Conservation (phyloP, 2,329 filamentous ascomycete genomes). For the Colletotrichum gigasporum region DNA sequence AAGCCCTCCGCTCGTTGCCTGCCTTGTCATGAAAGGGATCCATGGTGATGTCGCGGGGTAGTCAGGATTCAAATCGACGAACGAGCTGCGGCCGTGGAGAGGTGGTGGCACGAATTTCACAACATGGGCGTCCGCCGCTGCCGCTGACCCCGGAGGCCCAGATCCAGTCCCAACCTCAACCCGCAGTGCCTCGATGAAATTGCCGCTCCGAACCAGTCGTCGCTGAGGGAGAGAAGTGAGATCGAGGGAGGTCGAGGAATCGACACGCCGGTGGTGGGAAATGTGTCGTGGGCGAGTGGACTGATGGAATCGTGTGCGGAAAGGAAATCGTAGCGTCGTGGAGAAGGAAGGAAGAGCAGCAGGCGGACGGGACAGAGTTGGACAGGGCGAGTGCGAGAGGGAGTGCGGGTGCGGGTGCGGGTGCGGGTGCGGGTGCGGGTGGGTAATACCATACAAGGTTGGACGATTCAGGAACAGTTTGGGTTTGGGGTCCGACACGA, state of each 20-base stretch:
- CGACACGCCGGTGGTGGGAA: neutral
- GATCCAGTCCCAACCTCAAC: conserved; percentile 17
- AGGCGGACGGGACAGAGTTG: neutral
- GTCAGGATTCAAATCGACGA: conserved; percentile 15
- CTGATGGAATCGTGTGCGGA: neutral
- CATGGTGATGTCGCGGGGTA: conserved; percentile 44
- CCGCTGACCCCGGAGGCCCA: conserved; percentile 25
- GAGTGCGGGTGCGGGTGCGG: conserved; percentile 25
- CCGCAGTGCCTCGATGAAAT: conserved; percentile 4
- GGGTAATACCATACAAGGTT: conserved; percentile 31
- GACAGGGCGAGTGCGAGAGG: conserved; percentile 4
- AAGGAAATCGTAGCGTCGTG: neutral
- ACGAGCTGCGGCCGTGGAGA: conserved; percentile 9
- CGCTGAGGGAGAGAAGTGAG: neutral
- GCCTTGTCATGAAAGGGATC: conserved; percentile 49
- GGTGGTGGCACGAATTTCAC: conserved; percentile 13
- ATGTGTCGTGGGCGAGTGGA: neutral
- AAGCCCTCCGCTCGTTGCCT: conserved; percentile 52
- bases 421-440: conserved; percentile 22
- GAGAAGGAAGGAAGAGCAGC: conserved; percentile 1
- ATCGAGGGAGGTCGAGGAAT: neutral
- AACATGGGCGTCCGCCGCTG: conserved; percentile 24
- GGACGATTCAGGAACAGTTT: conserved; percentile 33
- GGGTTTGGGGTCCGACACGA: conserved; percentile 32
- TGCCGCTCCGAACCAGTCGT: conserved; percentile 17